phyloP scores from a whole-genome alignment of 2,329 filamentous ascomycete genomes.

The Aureobasidium sp. region DNA sequence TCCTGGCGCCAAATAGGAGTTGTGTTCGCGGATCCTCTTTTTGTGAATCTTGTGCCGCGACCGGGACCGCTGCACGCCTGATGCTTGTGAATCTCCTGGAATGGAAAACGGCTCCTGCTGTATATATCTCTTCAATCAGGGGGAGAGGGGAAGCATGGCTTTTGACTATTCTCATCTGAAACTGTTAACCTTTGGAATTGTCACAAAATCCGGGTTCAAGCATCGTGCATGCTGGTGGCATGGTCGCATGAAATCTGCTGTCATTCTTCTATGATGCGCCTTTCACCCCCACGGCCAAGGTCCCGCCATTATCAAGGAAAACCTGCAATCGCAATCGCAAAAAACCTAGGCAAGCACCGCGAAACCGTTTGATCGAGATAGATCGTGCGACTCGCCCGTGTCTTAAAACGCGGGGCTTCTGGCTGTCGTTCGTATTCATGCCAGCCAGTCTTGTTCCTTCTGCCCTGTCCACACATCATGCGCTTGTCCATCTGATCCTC shows the following conservation, averaged over 20 bases:
- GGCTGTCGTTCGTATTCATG: background rate
- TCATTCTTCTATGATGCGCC: background rate
- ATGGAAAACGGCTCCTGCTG: background rate
- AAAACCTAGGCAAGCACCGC: background rate
- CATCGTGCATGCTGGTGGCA: background rate
- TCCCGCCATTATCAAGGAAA: background rate
- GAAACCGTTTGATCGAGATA: background rate
- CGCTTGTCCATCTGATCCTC: background rate
- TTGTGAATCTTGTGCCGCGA: slow-evolving; percentile 4
- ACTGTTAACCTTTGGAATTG: background rate
- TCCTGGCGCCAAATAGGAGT: slow-evolving; percentile 7
- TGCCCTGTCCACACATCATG: background rate
- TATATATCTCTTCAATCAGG: background rate
- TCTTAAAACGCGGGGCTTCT: background rate
- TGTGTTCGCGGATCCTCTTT: background rate
- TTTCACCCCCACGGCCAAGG: background rate
- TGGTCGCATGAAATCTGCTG: background rate
- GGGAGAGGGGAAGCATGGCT: background rate
- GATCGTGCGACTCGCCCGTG: background rate
- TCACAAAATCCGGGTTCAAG: background rate
- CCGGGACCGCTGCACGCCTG: background rate
- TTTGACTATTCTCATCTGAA: background rate
- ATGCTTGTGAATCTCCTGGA: background rate
- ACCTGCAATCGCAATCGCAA: background rate
- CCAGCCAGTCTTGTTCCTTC: background rate